Evolutionary conservation across 2,329 filamentous ascomycete genomes (phyloP).

Genomic region (Aulographum hederae): DNA sequence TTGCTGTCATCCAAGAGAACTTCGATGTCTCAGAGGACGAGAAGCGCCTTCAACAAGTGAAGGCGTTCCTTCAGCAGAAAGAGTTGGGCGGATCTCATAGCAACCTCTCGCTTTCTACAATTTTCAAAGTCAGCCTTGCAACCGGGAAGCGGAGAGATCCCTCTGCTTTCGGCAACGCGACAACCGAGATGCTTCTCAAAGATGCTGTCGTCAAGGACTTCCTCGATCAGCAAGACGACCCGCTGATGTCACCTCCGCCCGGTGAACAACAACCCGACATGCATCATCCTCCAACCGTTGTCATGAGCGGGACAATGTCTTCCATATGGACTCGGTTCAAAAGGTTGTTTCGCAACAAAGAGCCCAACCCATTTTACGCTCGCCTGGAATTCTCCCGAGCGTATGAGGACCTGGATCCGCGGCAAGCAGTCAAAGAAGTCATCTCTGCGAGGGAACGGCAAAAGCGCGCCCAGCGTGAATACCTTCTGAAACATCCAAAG

Average conservation of each 20-base stretch:
- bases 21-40: slow-evolving; percentile 98
- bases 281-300: slow-evolving; percentile 20
- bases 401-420: slow-evolving; percentile 66
- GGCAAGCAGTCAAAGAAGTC: slow-evolving; percentile 77
- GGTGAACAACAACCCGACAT: slow-evolving; percentile 16
- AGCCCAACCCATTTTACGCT: slow-evolving; percentile 92
- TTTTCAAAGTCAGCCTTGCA: slow-evolving; percentile 43
- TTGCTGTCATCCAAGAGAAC: slow-evolving; percentile 99
- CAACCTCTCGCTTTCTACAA: slow-evolving; percentile 55
- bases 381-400: slow-evolving; percentile 51
- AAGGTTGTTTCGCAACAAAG: slow-evolving; percentile 39
- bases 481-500: slow-evolving; percentile 65
- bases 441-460: slow-evolving; percentile 67
- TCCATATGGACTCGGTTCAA: slow-evolving; percentile 42
- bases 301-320: slow-evolving; percentile 41
- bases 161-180: slow-evolving; percentile 77
- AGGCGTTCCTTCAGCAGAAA: slow-evolving; percentile 81
- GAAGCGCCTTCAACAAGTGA: slow-evolving; percentile 90
- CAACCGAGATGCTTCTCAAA: slow-evolving; percentile 90
- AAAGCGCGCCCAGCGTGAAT: slow-evolving; percentile 79
- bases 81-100: slow-evolving; percentile 49
- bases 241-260: slow-evolving; percentile 9
- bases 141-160: slow-evolving; percentile 54
- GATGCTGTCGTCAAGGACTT: slow-evolving; percentile 93
- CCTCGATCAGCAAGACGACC: slow-evolving; percentile 47